These are phyloP conservation scores for Dryadomyces quercivorus DNA, from an alignment of 2,329 filamentous ascomycete genomes.

Conservation along the genomic window DNA sequence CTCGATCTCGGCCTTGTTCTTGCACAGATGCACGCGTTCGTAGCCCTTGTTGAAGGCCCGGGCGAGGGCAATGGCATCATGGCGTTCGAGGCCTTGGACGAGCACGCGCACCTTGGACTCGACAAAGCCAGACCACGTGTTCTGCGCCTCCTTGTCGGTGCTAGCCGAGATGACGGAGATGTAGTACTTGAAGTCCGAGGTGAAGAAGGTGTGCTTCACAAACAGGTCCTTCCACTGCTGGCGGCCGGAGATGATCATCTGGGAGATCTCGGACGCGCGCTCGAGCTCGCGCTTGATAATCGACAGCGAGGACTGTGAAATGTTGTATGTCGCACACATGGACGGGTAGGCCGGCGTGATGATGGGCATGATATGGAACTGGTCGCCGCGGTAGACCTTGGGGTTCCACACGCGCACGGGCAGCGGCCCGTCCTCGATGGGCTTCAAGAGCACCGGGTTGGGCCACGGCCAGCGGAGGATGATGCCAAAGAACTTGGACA, in stretches of 20 bases:
- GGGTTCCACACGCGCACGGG: constrained; percentile 92
- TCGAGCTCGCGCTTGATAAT: constrained; percentile 76
- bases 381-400: constrained; percentile 70
- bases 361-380: constrained; percentile 88
- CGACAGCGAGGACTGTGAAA: constrained; percentile 72
- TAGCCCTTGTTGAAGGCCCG: constrained; percentile 92
- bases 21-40: constrained; percentile 66
- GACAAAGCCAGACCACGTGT: constrained; percentile 81
- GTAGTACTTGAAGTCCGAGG: constrained; percentile 87
- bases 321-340: constrained; percentile 95
- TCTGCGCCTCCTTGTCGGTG: constrained; percentile 70
- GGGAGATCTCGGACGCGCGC: constrained; percentile 64
- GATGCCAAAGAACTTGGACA: constrained; percentile 89
- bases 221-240: constrained; percentile 81
- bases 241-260: constrained; percentile 66
- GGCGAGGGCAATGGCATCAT: constrained; percentile 67
- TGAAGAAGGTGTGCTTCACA: constrained; percentile 85
- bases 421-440: constrained; percentile 69
- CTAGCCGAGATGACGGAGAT: constrained; percentile 77
- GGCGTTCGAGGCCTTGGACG: constrained; percentile 70
- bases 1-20: constrained; percentile 32
- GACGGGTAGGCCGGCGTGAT: constrained; percentile 96
- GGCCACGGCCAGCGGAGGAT: constrained; percentile 92
- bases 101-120: constrained; percentile 87
- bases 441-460: constrained; percentile 79